Evolutionary conservation across 2,329 filamentous ascomycete species (phyloP).

Genomic region (Beauveria medogensis): DNA sequence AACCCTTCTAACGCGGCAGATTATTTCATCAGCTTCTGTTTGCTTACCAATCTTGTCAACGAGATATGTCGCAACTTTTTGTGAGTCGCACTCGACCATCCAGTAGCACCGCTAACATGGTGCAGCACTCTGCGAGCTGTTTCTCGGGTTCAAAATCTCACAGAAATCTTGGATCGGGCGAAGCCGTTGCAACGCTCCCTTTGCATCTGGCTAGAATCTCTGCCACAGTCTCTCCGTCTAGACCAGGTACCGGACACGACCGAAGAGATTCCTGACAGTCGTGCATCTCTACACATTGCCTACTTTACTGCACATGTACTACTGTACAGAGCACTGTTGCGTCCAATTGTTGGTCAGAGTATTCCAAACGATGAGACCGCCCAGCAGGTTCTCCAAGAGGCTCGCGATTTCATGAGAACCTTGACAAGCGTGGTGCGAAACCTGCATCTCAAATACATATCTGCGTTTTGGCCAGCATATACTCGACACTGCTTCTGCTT

Average conservation of each 20-base stretch:
- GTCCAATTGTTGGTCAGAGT: slow-evolving; percentile 10
- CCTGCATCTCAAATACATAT: slow-evolving; percentile 13
- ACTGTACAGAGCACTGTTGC: slow-evolving; percentile 12
- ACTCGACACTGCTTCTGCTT: slow-evolving; percentile 15
- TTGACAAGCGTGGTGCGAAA: slow-evolving; percentile 14
- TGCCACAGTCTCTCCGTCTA: slow-evolving; percentile 11
- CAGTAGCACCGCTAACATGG: background rate
- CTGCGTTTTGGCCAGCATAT: slow-evolving; percentile 17
- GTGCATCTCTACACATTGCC: slow-evolving; percentile 12
- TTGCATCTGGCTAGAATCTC: slow-evolving; percentile 9
- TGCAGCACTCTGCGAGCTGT: slow-evolving; percentile 14
- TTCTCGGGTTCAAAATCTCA: slow-evolving; percentile 9
- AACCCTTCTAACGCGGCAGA: background rate
- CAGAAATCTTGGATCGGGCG: slow-evolving; percentile 8
- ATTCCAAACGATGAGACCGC: background rate
- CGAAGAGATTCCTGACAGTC: slow-evolving; percentile 10
- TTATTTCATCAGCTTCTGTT: slow-evolving; percentile 13
- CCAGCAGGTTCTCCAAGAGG: slow-evolving; percentile 12
- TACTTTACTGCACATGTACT: slow-evolving; percentile 14
- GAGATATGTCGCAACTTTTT: slow-evolving; percentile 13
- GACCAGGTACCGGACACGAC: background rate
- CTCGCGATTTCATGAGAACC: slow-evolving; percentile 13
- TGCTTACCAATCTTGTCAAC: slow-evolving; percentile 12
- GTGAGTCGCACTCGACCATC: background rate
- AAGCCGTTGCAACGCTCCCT: slow-evolving; percentile 10